phyloP scores from a whole-genome alignment of 73 alveolate species.

The Tetrahymena elliotti region DNA sequence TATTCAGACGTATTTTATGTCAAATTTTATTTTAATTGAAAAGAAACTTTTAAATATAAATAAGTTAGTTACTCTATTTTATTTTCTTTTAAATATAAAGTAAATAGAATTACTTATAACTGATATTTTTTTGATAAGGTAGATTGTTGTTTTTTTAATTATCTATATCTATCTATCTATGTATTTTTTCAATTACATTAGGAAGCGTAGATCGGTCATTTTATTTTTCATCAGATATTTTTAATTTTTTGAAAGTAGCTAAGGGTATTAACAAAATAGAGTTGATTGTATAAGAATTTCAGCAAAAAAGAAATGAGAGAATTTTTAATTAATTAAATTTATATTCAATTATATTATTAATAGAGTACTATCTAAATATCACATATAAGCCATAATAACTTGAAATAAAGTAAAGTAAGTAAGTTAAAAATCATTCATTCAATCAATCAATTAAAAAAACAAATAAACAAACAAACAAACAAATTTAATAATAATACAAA shows the following conservation, averaged over 20 bases:
- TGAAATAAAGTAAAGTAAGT: neutral
- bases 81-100: no score
- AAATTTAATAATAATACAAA: no score
- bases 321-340: no score
- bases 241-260: neutral
- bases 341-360: neutral
- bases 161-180: neutral
- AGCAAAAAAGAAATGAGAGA: neutral
- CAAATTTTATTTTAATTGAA: no score
- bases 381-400: neutral
- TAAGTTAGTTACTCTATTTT: no score
- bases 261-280: neutral
- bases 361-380: neutral
- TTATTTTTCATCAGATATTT: neutral
- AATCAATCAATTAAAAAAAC: no score
- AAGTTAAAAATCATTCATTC: neutral
- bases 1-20: no score
- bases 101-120: neutral
- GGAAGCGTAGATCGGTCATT: neutral
- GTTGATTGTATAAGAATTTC: neutral
- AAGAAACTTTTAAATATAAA: no score
- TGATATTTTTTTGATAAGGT: neutral
- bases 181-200: neutral
- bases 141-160: neutral
- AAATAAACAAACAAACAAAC: neutral